Base-by-base conservation (phyloP, 1,284 basidiomycete genomes). In the Bondarzewia mesenterica region DNA sequence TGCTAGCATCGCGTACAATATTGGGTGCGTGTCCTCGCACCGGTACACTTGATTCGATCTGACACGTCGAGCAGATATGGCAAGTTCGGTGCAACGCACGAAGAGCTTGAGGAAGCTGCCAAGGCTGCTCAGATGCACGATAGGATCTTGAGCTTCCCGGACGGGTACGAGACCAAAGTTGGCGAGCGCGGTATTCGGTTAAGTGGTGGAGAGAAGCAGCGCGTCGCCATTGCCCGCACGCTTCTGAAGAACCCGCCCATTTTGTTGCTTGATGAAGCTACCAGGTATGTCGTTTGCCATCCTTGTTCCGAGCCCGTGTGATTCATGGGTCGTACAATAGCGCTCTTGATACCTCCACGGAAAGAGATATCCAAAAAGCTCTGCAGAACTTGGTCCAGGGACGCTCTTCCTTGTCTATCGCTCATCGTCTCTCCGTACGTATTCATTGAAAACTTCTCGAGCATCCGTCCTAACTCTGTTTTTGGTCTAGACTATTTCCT, bases 211-310 rank as follows among this genome's bases (percentile, higher is more conserved):
- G 89, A 92, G 67, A 89, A 89, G 67, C 90, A 93, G 60, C 75
- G 87, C 3, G 87, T 93, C 10, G 86, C 92, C 10, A 85, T 96
- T 58, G 91, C 93, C 0, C 74, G 91, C 44, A 92, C 90, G 2
- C 72, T 95, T 43, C 67, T 90, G 48, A 94, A 94, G 67, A 82
- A 87, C 60, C 88, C 93, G 15, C 87, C 89, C 5, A 81, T 93
- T 48, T 64, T 94, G 37, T 71, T 93, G 14, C 63, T 93, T 44
- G 92, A 93, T 62, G 89, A 91, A 66, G 87, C 87, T 12, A 89
- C 85, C 12, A 79, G 83, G 80, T 78, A 54, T 38, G 62, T 54
- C 32, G 29, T 12, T n/a, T 4, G 29, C n/a, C 7, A 32, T 32
- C 29, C 5, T 32, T 32, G 29, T 1, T n/a, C 29, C 29, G 29